phyloP scores from a whole-genome alignment of 306 rosid genomes.

The Vicia sativa region DNA sequence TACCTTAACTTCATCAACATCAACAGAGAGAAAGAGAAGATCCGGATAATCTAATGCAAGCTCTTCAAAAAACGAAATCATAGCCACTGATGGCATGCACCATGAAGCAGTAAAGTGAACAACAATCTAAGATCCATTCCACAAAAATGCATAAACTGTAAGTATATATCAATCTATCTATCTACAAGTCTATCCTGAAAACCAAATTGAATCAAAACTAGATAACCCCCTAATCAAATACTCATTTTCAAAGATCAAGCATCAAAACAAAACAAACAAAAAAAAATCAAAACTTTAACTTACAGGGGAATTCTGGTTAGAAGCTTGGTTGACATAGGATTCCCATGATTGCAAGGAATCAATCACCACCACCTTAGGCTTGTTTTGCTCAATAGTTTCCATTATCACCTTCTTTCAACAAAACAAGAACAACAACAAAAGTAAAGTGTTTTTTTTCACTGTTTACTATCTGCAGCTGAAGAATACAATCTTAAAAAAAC shows the following conservation, averaged over 20 bases:
- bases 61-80: constrained; percentile 75
- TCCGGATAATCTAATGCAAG: constrained; percentile 63
- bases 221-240: neutral
- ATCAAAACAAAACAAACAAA: too few relatives aligned
- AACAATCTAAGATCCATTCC: constrained; percentile 57
- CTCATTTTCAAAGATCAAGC: constrained; percentile 17
- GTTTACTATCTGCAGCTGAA: neutral
- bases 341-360: constrained; percentile 83
- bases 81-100: constrained; percentile 97
- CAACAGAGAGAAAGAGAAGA: constrained; percentile 78
- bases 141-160: constrained; percentile 18
- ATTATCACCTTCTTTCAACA: constrained; percentile 40
- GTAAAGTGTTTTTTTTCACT: neutral
- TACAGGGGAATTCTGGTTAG: constrained; percentile 63
- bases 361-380: constrained; percentile 60
- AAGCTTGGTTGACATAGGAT: constrained; percentile 49
- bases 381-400: constrained; percentile 44
- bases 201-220: neutral
- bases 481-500: constrained; percentile 1
- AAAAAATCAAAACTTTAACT: constrained; percentile 35
- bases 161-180: constrained; percentile 8
- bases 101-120: constrained; percentile 92
- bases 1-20: constrained; percentile 95
- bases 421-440: neutral
- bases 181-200: neutral